Percentiles rank a stretch among this genome's conserved stretches.
Evolutionary conservation across 2,329 filamentous ascomycete species (phyloP).

Genomic region (Myotisia sp.): DNA sequence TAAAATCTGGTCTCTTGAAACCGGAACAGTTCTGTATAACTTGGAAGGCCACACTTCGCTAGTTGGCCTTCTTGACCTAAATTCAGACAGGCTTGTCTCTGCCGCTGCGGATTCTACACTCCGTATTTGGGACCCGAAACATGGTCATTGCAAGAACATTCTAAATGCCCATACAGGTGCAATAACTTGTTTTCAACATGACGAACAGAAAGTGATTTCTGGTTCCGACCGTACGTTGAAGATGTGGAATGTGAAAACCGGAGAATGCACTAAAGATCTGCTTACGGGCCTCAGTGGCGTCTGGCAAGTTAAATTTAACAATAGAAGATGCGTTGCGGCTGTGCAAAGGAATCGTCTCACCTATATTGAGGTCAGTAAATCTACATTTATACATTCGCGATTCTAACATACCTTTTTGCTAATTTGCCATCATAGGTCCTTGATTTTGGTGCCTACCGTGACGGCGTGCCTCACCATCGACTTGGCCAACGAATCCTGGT

Average conservation of each 20-base stretch:
- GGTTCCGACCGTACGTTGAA: constrained; percentile 92
- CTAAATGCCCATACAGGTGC: constrained; percentile 89
- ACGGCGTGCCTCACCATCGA: constrained; percentile 63
- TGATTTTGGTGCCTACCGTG: constrained; percentile 87
- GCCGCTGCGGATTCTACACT: constrained; percentile 91
- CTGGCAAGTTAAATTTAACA: constrained; percentile 98
- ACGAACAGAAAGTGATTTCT: constrained; percentile 89
- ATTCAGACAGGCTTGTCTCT: constrained; percentile 79
- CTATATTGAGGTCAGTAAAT: constrained; percentile 71
- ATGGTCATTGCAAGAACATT: constrained; percentile 75
- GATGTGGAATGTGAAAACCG: constrained; percentile 93
- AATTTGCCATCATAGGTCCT: constrained; percentile 52
- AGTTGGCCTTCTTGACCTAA: constrained; percentile 79
- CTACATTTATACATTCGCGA: background rate
- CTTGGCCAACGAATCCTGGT: constrained; percentile 60
- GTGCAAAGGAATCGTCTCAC: constrained; percentile 86
- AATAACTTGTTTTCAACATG: constrained; percentile 97
- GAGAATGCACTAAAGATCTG: constrained; percentile 83
- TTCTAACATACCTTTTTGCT: constrained; percentile 2
- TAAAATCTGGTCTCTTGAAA: constrained; percentile 92
- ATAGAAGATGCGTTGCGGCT: constrained; percentile 84
- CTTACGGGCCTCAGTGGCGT: constrained; percentile 90
- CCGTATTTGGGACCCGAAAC: constrained; percentile 93
- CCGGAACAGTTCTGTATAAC: constrained; percentile 70
- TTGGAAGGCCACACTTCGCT: constrained; percentile 86